phyloP scores from a whole-genome alignment of 1,284 basidiomycete species.

The Papiliotrema terrestris region DNA sequence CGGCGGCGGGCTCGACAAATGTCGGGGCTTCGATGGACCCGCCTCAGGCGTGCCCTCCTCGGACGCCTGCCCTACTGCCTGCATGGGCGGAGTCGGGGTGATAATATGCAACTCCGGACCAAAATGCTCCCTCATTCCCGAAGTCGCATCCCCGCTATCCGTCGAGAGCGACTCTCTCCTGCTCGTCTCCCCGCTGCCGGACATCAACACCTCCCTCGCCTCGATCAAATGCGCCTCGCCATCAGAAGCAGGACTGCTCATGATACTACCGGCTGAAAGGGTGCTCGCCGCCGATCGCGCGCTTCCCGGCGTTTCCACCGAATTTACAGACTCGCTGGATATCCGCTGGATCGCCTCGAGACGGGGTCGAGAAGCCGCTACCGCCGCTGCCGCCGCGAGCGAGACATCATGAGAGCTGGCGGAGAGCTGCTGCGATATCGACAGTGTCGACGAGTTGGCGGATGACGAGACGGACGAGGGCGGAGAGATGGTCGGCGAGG shows the following conservation, averaged over 20 bases:
- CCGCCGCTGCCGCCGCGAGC: not conserved
- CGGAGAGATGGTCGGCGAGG: conserved; percentile 10
- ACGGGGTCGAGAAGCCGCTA: conserved; percentile 13
- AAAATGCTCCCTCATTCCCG: conserved; percentile 2
- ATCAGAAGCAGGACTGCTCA: conserved; percentile 12
- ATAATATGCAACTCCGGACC: conserved; percentile 13
- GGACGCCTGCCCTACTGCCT: conserved; percentile 3
- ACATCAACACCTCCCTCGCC: conserved; percentile 21
- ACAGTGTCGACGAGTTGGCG: not conserved
- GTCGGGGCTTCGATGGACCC: conserved; percentile 10
- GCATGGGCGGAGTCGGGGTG: conserved; percentile 25
- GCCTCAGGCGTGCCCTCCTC: conserved; percentile 10
- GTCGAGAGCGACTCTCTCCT: conserved; percentile 1
- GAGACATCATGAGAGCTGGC: not conserved
- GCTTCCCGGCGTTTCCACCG: conserved; percentile 10
- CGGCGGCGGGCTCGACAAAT: conserved; percentile 4
- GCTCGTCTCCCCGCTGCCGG: conserved; percentile 8
- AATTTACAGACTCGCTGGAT: conserved; percentile 26
- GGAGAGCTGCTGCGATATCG: not conserved
- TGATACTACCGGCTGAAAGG: conserved; percentile 1
- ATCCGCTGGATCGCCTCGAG: conserved; percentile 28
- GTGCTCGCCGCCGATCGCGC: conserved; percentile 12
- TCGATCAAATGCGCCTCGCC: conserved; percentile 31
- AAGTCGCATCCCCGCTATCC: not conserved
- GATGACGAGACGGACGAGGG: not conserved